These are phyloP conservation scores for Osmanthus fragrans DNA, from an alignment of 257 asterid genomes.

Conservation along the genomic window DNA sequence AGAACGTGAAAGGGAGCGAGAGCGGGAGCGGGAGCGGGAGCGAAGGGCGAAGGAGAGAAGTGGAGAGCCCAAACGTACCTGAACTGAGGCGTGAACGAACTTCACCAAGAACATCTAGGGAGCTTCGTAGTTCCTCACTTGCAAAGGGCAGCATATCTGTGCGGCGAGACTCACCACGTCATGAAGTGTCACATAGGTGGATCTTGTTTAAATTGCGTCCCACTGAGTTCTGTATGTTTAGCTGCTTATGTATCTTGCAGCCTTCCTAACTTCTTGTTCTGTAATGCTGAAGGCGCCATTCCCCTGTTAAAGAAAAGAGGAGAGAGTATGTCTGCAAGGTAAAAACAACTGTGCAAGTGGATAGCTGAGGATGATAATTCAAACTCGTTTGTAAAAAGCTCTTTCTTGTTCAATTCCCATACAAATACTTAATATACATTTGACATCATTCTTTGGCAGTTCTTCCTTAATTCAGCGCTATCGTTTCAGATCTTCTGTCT, in stretches of 20 bases:
- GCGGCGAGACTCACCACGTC: conserved; percentile 82
- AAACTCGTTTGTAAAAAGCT: conserved; percentile 26
- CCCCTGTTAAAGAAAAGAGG: conserved; percentile 91
- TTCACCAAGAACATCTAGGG: conserved; percentile 77
- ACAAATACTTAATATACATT: conserved; percentile 21
- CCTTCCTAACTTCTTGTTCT: conserved; percentile 79
- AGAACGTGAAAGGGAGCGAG: conserved; percentile 46
- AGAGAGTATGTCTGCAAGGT: conserved; percentile 98
- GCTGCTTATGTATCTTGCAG: conserved; percentile 62
- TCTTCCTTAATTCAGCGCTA: conserved; percentile 20
- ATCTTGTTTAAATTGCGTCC: conserved; percentile 60
- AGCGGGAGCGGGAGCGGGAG: conserved; percentile 58
- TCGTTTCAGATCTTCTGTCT: conserved; percentile 19
- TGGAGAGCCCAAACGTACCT: conserved; percentile 59
- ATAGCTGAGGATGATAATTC: conserved; percentile 41
- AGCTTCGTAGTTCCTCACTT: conserved; percentile 68
- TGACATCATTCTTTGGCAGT: conserved; percentile 13
- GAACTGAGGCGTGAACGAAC: conserved; percentile 67
- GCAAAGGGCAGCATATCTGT: conserved; percentile 69
- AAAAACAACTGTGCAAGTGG: conserved; percentile 52
- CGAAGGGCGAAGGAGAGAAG: conserved; percentile 73
- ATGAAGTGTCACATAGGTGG: conserved; percentile 89
- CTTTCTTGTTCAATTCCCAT: conserved; percentile 27
- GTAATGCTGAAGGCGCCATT: conserved; percentile 92
- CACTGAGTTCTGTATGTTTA: conserved; percentile 57